Base-by-base conservation (phyloP, 805 yeast species). In the Hanseniaspora taiwanica region DNA sequence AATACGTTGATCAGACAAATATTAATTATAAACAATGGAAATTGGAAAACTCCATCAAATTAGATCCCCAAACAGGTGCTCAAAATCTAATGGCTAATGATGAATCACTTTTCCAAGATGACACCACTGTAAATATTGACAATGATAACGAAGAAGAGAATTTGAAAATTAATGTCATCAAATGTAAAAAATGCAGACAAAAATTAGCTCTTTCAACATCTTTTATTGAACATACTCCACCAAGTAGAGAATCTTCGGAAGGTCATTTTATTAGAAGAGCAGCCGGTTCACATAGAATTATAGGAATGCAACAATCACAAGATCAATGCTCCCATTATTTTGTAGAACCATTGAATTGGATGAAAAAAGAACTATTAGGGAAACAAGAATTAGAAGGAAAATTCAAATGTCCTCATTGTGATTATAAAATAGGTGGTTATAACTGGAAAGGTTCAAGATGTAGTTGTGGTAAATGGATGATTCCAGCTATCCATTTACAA, bases 381-480 rank as follows among this genome's bases (percentile, higher is more conserved):
- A 69, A 71, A 48, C 83, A 83, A 27, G 81, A 76, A 39, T 51
- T 91, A 7, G 96, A 89, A 56, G 98, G 98, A 2, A 83, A 81
- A 52, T 75, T 91, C 35, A 57, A 62, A 9, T 91, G 98, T 58
- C 91, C 91, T 2, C 80, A 78, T 52, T 91, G 98, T 63, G 64
- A 65, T 4, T 67, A 81, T 13, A 91, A 89, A 61, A 74, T 91
- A 2, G 98, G 98, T 12, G 86, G 84, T 0, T 91, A 86, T 56
- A 75, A 78, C 46, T 91, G 98, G 98, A 82, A 78, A 52, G 98
- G 98, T 0, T 76, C 89, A 2, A 65, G 94, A 50, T 91, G 98
- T 58, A 76, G 91, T 43, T 91, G 98, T 59, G 96, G 96, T 2
- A 76, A 74, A 50, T 91, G 98, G 98, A 78, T 89, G 68, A 72